Conservation (phyloP, 768 basidiomycete species). For the Termitomyces sp. region DNA sequence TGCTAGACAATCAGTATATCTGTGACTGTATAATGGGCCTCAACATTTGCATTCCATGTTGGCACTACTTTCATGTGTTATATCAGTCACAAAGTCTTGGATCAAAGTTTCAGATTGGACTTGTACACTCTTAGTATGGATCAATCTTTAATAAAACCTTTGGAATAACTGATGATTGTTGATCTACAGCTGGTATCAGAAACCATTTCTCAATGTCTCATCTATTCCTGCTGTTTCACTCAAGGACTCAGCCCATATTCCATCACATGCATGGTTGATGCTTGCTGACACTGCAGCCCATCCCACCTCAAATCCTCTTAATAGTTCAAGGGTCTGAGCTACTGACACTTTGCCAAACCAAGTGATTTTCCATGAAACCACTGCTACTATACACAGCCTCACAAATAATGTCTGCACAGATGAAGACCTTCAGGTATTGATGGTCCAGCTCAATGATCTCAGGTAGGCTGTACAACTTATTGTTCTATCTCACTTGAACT, state of each 20-base stretch:
- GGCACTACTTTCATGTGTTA: not conserved
- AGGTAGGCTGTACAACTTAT: too few relatives aligned
- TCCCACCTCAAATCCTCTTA: too few relatives aligned
- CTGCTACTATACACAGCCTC: too few relatives aligned
- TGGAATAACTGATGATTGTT: not conserved
- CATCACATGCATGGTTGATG: not conserved
- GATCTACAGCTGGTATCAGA: not conserved
- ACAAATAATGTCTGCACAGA: too few relatives aligned
- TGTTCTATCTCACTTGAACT: too few relatives aligned
- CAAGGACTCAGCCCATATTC: not conserved
- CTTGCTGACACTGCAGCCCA: too few relatives aligned
- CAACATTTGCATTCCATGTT: not conserved
- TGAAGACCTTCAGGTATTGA: too few relatives aligned
- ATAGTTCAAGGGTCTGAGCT: too few relatives aligned
- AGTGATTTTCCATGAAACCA: too few relatives aligned
- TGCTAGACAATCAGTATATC: not conserved
- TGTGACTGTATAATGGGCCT: not conserved
- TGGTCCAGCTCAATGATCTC: too few relatives aligned
- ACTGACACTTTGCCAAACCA: too few relatives aligned
- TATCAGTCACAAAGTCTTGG: not conserved
- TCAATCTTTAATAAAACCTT: not conserved
- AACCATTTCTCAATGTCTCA: not conserved
- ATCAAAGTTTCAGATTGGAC: not conserved
- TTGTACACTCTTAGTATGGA: not conserved
- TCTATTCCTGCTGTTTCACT: not conserved